Conservation (phyloP, 1,139 yeast species). For the Debaryomyces psychrophilus region DNA sequence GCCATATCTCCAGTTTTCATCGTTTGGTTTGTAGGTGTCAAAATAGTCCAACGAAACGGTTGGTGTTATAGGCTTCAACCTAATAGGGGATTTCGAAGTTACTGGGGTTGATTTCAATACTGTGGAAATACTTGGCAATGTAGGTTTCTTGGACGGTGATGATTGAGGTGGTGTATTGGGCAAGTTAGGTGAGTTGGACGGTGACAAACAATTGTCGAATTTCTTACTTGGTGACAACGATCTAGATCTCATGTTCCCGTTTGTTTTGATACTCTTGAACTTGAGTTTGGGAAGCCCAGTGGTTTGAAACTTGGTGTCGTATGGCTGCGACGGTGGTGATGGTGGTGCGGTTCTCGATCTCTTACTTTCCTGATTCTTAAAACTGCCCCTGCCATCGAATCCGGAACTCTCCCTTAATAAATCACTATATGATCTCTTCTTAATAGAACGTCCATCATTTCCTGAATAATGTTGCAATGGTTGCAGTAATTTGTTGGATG, state of each 20-base stretch:
- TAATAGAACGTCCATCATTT: slow-evolving; percentile 16
- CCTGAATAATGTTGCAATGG: slow-evolving; percentile 2
- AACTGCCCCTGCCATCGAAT: background rate
- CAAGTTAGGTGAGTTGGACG: slow-evolving; percentile 34
- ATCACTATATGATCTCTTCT: slow-evolving; percentile 33
- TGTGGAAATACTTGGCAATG: slow-evolving; percentile 46
- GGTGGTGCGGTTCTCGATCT: slow-evolving; percentile 58
- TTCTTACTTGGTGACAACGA: slow-evolving; percentile 39
- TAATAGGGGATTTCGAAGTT: slow-evolving; percentile 29
- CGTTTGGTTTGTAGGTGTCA: slow-evolving; percentile 52
- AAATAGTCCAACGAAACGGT: slow-evolving; percentile 51
- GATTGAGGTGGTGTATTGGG: slow-evolving; percentile 20
- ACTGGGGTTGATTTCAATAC: slow-evolving; percentile 36
- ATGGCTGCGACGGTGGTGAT: slow-evolving; percentile 36
- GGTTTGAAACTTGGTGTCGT: background rate
- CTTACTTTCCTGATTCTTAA: slow-evolving; percentile 23
- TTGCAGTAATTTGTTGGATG: slow-evolving; percentile 15
- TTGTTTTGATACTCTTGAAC: slow-evolving; percentile 1
- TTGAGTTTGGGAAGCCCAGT: background rate
- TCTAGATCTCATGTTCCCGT: slow-evolving; percentile 26
- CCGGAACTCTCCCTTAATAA: slow-evolving; percentile 15
- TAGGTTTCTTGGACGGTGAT: slow-evolving; percentile 20
- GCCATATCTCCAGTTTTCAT: slow-evolving; percentile 51
- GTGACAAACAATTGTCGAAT: slow-evolving; percentile 33
- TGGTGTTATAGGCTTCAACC: slow-evolving; percentile 40